Base-by-base conservation (phyloP, 441 rosid genomes). In the Melastoma candidum region DNA sequence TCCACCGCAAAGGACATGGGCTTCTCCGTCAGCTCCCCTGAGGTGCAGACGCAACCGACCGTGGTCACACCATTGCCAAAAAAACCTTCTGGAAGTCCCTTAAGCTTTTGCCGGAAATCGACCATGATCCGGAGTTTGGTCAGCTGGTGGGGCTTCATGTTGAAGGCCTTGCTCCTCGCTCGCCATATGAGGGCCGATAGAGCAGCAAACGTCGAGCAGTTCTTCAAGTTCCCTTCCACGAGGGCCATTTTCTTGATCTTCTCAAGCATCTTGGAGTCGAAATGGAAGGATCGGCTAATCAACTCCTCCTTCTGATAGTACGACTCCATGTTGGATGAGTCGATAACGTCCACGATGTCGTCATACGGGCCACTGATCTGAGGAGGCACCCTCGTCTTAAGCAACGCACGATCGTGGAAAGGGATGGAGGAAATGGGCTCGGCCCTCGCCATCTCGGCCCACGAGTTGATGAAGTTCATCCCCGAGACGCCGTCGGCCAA, bases 361-460 rank as follows among this genome's bases (percentile, higher is more conserved):
- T 51, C 46, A 12, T 60, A 53, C 1, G 64, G 64, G 46, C 29
- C 6, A 26, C 29, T 53, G 7, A 51, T 13, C 13, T 25, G n/a
- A 9, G 63, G 49, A 12, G 74, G 62, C 12, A 53, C 53, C 2
- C 49, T 51, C 1, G 63, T 39, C 26, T 26, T 47, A 4, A 66
- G 53, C 12, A 69, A 24, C 47, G 71, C 51, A 12, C 63, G 56
- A 46, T 73, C 71, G 7, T 65, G 64, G 51, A 46, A 51, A 5
- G 69, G 74, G 8, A 50, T 45, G 17, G n/a, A 26, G 26, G 51
- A 36, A 1, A 60, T 24, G 10, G 68, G 60, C 27, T 22, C 5
- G 0, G 64, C 77, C n/a, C 66, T 48, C 10, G 69, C 73, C n/a
- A 51, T 56, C 12, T 68, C 64, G 12, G 66, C 67, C 77, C 74